Base-by-base conservation (phyloP, 108 stramenopile genomes). In the Stephanodiscus minutulus region DNA sequence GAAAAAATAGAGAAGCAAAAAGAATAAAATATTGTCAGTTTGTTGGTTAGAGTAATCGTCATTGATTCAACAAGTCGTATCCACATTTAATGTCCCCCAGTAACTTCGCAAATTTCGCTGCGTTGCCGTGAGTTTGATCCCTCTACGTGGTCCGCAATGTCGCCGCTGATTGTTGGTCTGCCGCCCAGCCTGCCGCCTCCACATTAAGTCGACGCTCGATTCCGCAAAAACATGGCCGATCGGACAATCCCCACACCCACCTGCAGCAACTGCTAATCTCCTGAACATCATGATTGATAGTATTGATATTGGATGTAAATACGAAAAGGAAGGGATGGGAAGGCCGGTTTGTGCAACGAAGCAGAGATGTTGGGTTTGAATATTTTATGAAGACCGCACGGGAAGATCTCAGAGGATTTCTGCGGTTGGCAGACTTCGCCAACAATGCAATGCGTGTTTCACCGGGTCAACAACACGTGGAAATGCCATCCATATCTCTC, bases 241-340 rank as follows among this genome's bases (percentile, higher is more conserved):
- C 59, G 27, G 12, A 49, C 55, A 43, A 29, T n/a, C 15, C 20
- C 15, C 20, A n/a, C 36, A 78, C 77, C 36, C 77, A 88, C 87
- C 76, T 82, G 87, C 76, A 24, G 85, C 81, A 68, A 86, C 56
- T 41, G 84, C 85, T 72, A 88, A 58, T 64, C 77, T 88, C 54
- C 57, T 84, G 68, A 88, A 88, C n/a, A 79, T 28, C 87, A 88
- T 88, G 46, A 21, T 87, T 60, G 47, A 66, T 66, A 49, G 39
- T 55, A 55, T 55, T 55, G 11, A 0, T 9, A 1, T 50, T 28
- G 10, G 27, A 8, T 6, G 5, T 10, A 55, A 28, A 13, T 10
- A 1, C 20, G 20, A 25, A 2, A 7, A 25, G 54, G 7, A 28
- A 55, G 25, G 50, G 22, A 52, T 24, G 50, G 20, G 22, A 1